Evolutionary conservation across 1,284 basidiomycete genomes (phyloP), one percentile per base, ranked within the genome.

Genomic region (Microbotryum saponariae): DNA sequence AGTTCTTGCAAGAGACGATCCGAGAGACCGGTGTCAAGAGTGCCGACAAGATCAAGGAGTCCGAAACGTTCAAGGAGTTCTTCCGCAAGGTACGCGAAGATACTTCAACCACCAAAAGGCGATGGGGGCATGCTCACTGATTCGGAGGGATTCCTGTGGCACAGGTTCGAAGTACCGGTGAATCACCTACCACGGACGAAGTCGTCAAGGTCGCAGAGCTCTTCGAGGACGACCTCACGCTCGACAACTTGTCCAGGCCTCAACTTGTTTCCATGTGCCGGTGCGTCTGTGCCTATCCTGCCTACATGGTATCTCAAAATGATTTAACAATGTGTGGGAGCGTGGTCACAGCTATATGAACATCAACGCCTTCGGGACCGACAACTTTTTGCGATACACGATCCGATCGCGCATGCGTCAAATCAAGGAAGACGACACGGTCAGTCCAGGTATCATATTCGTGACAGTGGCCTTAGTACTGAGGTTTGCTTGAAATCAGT

Each of bases 41-140:
- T 16, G 71, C 90, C 8, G 93, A 76, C 64, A 75, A 94, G 73
- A 93, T 98, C 62, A 84, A 97, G 61, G 89, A 89, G 64, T 89
- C 84, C 56, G 91, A 97, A 65, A 91, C 92, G 59, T 98, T 98
- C 82, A 97, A 97, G 74, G 91, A 97, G 76, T 98, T 99, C 78
- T 99, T 98, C 86, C 85, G 91, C 74, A 98, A 98, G 80, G 86
- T 85, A 61, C 9, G 31, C 31, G 8, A 31, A 10, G 31, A 31
- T 31, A 20, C 44, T 23, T 25, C 29, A 8, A n/a, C n/a, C 20
- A 20, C 21, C 29, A n/a, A 8, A 21, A 29, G 9, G 33, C 33
- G n/a, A 54, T 54, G 2, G 12, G 37, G 10, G 5, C 37, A 42
- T 18, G 37, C 14, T 42, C 16, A 18, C 37, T 42, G 37, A 42